phyloP scores from a whole-genome alignment of 2,329 filamentous ascomycete genomes.

The Emericellopsis cladophorae region DNA sequence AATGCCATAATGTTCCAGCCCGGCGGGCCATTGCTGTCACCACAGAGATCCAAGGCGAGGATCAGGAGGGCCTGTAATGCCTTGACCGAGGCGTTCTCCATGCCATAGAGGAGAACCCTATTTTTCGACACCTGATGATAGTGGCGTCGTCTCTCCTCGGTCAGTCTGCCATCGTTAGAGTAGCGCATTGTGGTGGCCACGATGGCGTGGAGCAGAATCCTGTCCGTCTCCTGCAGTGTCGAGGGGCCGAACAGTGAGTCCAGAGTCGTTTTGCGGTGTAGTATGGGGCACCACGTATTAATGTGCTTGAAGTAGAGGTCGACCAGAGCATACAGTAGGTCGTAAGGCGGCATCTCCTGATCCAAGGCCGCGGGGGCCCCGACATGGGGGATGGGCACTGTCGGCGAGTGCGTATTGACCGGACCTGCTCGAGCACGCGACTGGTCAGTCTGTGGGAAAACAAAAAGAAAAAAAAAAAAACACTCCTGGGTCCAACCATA shows the following conservation, averaged over 20 bases:
- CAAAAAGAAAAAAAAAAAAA: no score
- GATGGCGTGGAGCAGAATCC: constrained; percentile 75
- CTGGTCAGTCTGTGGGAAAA: no score
- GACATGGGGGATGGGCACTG: constrained; percentile 36
- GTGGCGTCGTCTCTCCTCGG: constrained; percentile 56
- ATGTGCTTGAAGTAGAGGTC: constrained; percentile 72
- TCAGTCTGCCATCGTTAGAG: constrained; percentile 64
- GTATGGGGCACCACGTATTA: constrained; percentile 77
- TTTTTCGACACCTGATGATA: constrained; percentile 77
- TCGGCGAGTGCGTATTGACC: constrained; percentile 42
- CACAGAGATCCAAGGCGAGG: constrained; percentile 71
- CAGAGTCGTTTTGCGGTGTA: constrained; percentile 73
- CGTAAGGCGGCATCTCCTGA: constrained; percentile 61
- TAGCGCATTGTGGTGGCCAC: constrained; percentile 80
- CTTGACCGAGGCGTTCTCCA: constrained; percentile 84
- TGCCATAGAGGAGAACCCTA: constrained; percentile 72
- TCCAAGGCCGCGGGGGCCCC: constrained; percentile 25
- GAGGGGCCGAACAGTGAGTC: constrained; percentile 71
- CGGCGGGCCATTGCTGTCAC: constrained; percentile 78
- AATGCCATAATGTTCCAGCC: constrained; percentile 87
- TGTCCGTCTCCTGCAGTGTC: constrained; percentile 66
- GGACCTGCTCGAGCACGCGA: constrained; percentile 22
- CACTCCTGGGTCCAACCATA: no score
- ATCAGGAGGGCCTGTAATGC: constrained; percentile 80
- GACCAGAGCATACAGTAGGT: constrained; percentile 58